Evolutionary conservation across 495 filamentous ascomycete species (phyloP).

Genomic region (Hypoxylon lenormandii): DNA sequence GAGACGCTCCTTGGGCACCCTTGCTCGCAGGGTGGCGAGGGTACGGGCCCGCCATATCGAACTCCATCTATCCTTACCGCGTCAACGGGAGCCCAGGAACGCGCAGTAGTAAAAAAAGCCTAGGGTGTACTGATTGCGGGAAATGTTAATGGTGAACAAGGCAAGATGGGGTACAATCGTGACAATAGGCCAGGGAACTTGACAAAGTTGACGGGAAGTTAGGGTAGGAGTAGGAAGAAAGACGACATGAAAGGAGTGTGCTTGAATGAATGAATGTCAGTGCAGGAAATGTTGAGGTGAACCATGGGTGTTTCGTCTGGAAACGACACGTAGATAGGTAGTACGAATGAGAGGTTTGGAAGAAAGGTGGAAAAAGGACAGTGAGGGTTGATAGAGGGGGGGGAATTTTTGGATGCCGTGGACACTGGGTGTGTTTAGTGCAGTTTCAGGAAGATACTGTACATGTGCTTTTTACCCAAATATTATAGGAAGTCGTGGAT

Average conservation of each 20-base stretch:
- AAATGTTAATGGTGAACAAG: neutral
- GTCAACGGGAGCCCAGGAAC: neutral
- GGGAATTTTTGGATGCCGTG: constrained; percentile 1
- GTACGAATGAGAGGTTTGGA: neutral
- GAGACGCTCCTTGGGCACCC: constrained; percentile 19
- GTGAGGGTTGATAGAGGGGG: constrained; percentile 1
- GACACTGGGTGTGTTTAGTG: constrained; percentile 16
- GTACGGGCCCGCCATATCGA: constrained; percentile 36
- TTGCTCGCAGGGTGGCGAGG: constrained; percentile 31
- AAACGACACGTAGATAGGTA: neutral
- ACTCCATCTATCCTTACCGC: neutral
- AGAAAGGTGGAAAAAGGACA: neutral
- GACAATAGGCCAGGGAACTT: neutral
- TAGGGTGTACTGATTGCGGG: neutral
- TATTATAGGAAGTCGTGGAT: constrained; percentile 24
- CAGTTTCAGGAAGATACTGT: constrained; percentile 28
- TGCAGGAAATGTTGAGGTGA: neutral
- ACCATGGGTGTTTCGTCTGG: neutral
- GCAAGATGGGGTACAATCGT: neutral
- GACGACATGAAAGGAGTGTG: neutral
- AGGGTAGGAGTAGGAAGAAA: neutral
- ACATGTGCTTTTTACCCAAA: constrained; percentile 11
- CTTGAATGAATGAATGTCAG: neutral
- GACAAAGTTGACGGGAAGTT: neutral
- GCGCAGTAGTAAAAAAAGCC: neutral